Conservation (phyloP, 2,329 filamentous ascomycete species). For the Aureobasidium lini region DNA sequence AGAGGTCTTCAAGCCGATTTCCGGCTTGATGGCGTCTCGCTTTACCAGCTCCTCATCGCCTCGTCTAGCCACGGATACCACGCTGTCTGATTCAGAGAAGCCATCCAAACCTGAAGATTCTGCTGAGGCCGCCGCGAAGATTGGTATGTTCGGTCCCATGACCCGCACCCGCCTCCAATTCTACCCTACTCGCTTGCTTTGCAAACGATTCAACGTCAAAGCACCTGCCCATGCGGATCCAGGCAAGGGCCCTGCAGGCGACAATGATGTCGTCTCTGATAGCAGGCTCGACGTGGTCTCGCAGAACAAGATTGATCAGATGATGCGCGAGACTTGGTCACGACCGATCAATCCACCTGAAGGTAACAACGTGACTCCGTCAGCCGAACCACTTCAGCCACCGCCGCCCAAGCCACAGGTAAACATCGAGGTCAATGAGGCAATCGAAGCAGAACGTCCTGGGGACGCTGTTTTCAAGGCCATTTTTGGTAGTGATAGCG, state of each 20-base stretch:
- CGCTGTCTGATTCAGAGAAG: slow-evolving; percentile 4
- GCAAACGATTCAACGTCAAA: slow-evolving; percentile 87
- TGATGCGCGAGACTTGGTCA: slow-evolving; percentile 40
- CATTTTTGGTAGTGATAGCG: slow-evolving; percentile 78
- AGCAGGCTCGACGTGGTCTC: slow-evolving; percentile 43
- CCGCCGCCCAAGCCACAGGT: slow-evolving; percentile 32
- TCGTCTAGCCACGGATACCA: slow-evolving; percentile 27
- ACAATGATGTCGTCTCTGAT: slow-evolving; percentile 20
- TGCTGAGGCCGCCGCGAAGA: slow-evolving; percentile 74
- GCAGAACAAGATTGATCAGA: slow-evolving; percentile 47
- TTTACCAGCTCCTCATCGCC: slow-evolving; percentile 64
- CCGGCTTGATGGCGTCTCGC: slow-evolving; percentile 83
- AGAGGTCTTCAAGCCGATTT: slow-evolving; percentile 83
- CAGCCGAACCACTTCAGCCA: slow-evolving; percentile 13
- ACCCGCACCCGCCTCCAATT: slow-evolving; percentile 68
- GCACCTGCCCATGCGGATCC: slow-evolving; percentile 57
- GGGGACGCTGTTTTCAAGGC: slow-evolving; percentile 78
- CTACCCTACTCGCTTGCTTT: slow-evolving; percentile 75
- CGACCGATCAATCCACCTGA: background rate
- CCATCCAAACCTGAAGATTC: slow-evolving; percentile 48
- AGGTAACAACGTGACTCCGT: slow-evolving; percentile 18
- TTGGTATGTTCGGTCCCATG: slow-evolving; percentile 90
- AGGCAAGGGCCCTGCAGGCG: slow-evolving; percentile 25
- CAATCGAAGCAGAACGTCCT: slow-evolving; percentile 64
- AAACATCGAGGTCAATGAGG: slow-evolving; percentile 70